These are phyloP conservation scores for Acidomyces sp. DNA, from an alignment of 495 filamentous ascomycete species.

Conservation along the genomic window DNA sequence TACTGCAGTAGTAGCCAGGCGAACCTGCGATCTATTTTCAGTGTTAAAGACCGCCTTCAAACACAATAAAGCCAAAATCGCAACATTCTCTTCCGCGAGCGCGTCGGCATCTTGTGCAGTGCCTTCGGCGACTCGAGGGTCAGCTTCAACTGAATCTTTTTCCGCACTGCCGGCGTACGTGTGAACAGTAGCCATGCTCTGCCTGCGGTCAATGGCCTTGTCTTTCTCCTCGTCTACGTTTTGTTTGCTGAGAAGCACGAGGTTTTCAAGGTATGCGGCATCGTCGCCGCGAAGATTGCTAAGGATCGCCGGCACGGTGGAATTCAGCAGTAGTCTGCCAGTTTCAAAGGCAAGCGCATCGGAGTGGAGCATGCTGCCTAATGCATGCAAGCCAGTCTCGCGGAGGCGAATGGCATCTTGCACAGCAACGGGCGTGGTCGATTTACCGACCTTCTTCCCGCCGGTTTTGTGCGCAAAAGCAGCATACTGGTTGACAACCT, in stretches of 20 bases:
- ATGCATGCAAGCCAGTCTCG: conserved; percentile 63
- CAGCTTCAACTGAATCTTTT: conserved; percentile 44
- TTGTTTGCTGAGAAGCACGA: conserved; percentile 47
- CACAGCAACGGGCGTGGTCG: conserved; percentile 38
- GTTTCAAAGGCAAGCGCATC: conserved; percentile 62
- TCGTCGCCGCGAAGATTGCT: conserved; percentile 71
- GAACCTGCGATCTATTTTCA: conserved; percentile 64
- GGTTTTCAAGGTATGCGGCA: conserved; percentile 48
- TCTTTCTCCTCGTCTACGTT: conserved; percentile 55
- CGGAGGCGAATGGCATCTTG: conserved; percentile 74
- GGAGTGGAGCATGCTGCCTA: conserved; percentile 62
- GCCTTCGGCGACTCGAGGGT: conserved; percentile 56
- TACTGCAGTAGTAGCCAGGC: conserved; percentile 53
- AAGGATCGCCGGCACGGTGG: conserved; percentile 68
- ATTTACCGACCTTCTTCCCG: conserved; percentile 16
- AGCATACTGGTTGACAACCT: conserved; percentile 64
- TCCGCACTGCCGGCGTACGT: conserved; percentile 40
- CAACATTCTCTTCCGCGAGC: conserved; percentile 74
- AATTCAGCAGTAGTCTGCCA: conserved; percentile 51
- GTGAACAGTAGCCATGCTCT: conserved; percentile 65
- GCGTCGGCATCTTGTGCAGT: conserved; percentile 73
- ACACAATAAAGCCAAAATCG: conserved; percentile 66
- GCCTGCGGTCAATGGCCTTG: conserved; percentile 44
- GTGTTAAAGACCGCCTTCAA: conserved; percentile 66
- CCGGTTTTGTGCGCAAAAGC: conserved; percentile 52